Percentiles rank a stretch among this genome's conserved stretches.
These are phyloP conservation scores for Saprolegnia parasitica DNA, from an alignment of 352 stramenopile species.

Conservation along the genomic window DNA sequence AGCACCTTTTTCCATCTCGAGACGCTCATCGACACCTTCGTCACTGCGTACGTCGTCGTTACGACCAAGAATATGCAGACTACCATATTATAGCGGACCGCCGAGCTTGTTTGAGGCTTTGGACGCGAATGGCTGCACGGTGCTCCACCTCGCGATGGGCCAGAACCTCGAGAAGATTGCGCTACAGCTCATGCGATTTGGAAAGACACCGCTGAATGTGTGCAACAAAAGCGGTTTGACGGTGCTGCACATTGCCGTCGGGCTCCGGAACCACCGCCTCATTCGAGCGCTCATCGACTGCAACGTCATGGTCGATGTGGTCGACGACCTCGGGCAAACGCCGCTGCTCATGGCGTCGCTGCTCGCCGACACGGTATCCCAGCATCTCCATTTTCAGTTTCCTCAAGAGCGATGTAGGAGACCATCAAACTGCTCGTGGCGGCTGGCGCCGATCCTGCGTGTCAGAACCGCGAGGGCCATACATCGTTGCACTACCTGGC, in stretches of 20 bases:
- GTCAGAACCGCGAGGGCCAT: slow-evolving; percentile 68
- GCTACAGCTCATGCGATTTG: slow-evolving; percentile 37
- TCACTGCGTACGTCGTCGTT: slow-evolving; percentile 30
- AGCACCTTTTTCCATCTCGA: slow-evolving; percentile 54
- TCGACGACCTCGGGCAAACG: slow-evolving; percentile 61
- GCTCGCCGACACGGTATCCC: slow-evolving; percentile 17
- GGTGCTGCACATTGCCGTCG: slow-evolving; percentile 57
- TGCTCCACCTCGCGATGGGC: slow-evolving; percentile 56
- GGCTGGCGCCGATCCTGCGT: slow-evolving; percentile 46
- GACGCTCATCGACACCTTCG: slow-evolving; percentile 43
- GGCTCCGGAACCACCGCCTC: slow-evolving; percentile 47
- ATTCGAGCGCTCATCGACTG: slow-evolving; percentile 42
- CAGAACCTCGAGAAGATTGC: slow-evolving; percentile 53
- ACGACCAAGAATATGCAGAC: neutral
- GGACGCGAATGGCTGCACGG: slow-evolving; percentile 45
- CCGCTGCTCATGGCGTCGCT: slow-evolving; percentile 55
- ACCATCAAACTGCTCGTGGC: slow-evolving; percentile 46
- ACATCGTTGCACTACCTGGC: slow-evolving; percentile 60
- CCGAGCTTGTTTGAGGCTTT: slow-evolving; percentile 42
- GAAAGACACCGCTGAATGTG: slow-evolving; percentile 46
- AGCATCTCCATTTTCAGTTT: neutral
- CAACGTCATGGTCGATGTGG: slow-evolving; percentile 50
- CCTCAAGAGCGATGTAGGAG: slow-evolving; percentile 34
- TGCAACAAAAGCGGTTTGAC: slow-evolving; percentile 51
- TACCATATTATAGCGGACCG: slow-evolving; percentile 1